Evolutionary conservation across 2,329 filamentous ascomycete genomes (phyloP), one percentile per base, ranked within the genome.

Genomic region (Knoxdaviesia proteae): DNA sequence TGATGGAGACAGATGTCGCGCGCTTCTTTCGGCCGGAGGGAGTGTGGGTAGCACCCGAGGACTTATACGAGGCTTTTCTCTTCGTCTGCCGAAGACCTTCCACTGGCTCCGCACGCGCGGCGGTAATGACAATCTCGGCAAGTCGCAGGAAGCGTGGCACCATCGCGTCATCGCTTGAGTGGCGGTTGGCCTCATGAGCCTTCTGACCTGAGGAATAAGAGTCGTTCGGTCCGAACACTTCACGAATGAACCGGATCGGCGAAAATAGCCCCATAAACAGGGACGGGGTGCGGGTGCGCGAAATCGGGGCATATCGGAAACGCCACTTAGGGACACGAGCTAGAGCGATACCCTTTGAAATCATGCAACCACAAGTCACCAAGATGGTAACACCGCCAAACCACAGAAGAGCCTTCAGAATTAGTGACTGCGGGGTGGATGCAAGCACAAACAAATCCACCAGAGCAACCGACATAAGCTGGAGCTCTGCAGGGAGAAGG

Each of bases 271-370:
- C n/a, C 5, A 20, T 35, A 11, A 41, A 6, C 11, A 30, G 34
- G 6, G 39, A 34, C 9, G 32, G 20, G 20, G 20, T 20, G 20
- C 20, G 20, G 20, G 20, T 20, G 20, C 20, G 20, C 20, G 20
- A 20, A 20, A 20, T 20, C 20, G 20, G 20, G 20, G 20, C 20
- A 20, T 20, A 20, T 20, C 75, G 71, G 52, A 96, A 87, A 38
- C 87, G 81, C 84, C 88, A 94, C 51, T 77, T 84, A 3, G 90
- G 90, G 11, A 96, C 83, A 45, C 88, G 71, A 41, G 88, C 87
- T 47, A 98, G 63, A 31, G 79, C 71, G 42, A 96, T 80, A 39
- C 83, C 86, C 81, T 84, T 92, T 51, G 69, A 71, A 34, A 96
- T 72, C 8, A 90, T 72, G 32, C 76, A 69, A 32, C 74, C 73